These are phyloP conservation scores for Pilatotrama ljubarskyi DNA, from an alignment of 768 basidiomycete genomes.

Conservation along the genomic window DNA sequence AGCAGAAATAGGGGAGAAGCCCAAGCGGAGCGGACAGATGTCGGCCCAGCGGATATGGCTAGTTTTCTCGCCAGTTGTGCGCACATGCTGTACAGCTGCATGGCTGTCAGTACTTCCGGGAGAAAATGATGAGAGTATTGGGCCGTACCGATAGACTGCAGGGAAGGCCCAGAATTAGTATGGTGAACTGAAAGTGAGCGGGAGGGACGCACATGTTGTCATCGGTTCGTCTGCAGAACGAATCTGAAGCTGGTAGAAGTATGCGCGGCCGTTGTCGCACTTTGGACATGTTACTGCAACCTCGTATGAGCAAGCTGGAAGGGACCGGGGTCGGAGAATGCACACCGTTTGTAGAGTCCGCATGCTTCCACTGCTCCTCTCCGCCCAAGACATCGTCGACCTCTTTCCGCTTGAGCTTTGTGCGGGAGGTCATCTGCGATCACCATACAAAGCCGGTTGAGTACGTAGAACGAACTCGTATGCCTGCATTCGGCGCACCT, in stretches of 20 bases:
- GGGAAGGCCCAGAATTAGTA: not conserved
- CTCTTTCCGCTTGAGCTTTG: slow-evolving; percentile 81
- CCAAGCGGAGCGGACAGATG: not conserved
- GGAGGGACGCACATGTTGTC: slow-evolving; percentile 53
- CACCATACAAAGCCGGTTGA: not conserved
- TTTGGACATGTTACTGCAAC: slow-evolving; percentile 57
- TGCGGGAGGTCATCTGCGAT: slow-evolving; percentile 88
- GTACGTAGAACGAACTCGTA: too few relatives aligned
- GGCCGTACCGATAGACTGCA: slow-evolving; percentile 60
- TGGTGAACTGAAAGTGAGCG: slow-evolving; percentile 6
- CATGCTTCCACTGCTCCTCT: slow-evolving; percentile 91
- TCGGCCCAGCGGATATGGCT: not conserved
- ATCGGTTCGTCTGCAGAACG: slow-evolving; percentile 91
- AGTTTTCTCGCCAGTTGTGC: slow-evolving; percentile 73
- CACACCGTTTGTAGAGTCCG: slow-evolving; percentile 81
- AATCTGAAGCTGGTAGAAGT: slow-evolving; percentile 96
- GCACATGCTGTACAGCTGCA: slow-evolving; percentile 61
- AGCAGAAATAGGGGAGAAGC: not conserved
- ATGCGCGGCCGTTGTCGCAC: slow-evolving; percentile 84
- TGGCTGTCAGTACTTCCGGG: slow-evolving; percentile 4
- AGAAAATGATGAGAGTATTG: not conserved
- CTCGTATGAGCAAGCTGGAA: not conserved
- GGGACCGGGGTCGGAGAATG: not conserved
- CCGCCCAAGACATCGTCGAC: slow-evolving; percentile 97
- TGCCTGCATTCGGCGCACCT: slow-evolving; percentile 44